Evolutionary conservation across 495 filamentous ascomycete genomes (phyloP), one percentile per base, ranked within the genome.

Genomic region (Sordaria brevicollis): DNA sequence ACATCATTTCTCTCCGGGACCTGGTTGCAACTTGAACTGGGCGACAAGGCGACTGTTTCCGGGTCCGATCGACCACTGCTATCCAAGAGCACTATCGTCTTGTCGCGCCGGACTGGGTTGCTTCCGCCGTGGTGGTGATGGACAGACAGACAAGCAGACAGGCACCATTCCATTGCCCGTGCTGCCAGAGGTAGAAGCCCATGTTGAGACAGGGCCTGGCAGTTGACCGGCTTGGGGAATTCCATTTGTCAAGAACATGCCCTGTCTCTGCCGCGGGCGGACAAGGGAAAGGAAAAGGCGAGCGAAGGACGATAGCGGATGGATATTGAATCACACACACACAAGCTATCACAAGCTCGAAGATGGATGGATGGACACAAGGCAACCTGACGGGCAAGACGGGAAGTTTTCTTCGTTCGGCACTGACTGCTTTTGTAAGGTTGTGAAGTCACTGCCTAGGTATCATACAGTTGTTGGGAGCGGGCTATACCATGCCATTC

Each of bases 1-100:
- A 70, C 76, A 76, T 78, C 76, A 78, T 78, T n/a, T 29, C 65
- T 70, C 69, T 70, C n/a, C n/a, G n/a, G 49, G 49, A 57, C 21
- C 49, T 31, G 25, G 29, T 57, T 57, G 21, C 49, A n/a, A n/a
- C n/a, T n/a, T n/a, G n/a, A n/a, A 31, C 49, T 57, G 49, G n/a
- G n/a, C 71, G 29, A 68, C 34, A 68, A 21, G 39, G 13, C 41
- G 65, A 35, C 54, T 68, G 71, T 71, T 73, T 74, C 70, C 67
- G 43, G 70, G 17, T 36, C 35, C 71, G 68, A 70, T 67, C 66
- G 38, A 11, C 36, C 69, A 38, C n/a, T 57, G 43, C 43, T 54
- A 54, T 54, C 43, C 19, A 54, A 54, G 43, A 9, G 21, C 43
- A 21, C 10, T 13, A 13, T 19, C 8, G 3, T 36, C 8, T 36